Base-by-base conservation (phyloP, 2,329 filamentous ascomycete genomes). In the Colletotrichum truncatum region DNA sequence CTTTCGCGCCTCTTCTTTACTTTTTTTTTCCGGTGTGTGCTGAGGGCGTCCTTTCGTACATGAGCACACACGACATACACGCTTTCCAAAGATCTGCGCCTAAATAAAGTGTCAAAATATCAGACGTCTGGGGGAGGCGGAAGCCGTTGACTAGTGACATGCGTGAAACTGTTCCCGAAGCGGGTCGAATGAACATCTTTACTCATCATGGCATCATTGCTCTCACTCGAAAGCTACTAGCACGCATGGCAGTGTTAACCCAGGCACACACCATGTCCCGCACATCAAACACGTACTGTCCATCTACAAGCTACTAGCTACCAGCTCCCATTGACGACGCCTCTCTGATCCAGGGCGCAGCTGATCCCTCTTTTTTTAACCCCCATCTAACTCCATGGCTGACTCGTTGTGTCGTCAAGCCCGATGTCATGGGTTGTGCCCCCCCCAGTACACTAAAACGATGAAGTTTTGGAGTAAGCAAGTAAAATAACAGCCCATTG, bases 121-220 rank as follows among this genome's bases (percentile, higher is more conserved):
- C 63, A 65, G 63, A 65, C 63, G 63, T 65, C 63, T 65, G 63
- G 63, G 63, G 63, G 52, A 48, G 48, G 43, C 57, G 57, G 49
- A 63, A 65, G 43, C 57, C 57, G 49, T 63, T 59, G 26, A 23
- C 26, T 34, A 23, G 55, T 26, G 49, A 30, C 57, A 49, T 21
- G 46, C 49, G 45, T 65, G 49, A 62, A 55, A 56, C 51, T 11
- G 39, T 32, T 32, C 57, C 26, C 30, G 21, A 49, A 55, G 18
- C 49, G 51, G 30, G 30, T 30, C n/a, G 23, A 10, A 36, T 38
- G 54, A 59, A 25, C 43, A 14, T 49, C 25, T 41, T 57, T 55
- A 38, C 62, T 62, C 34, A 56, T 51, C 57, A 65, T 62, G 49
- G 34, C 62, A 56, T 65, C 62, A 65, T 51, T 41, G 48, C 28